Base-by-base conservation (phyloP, 106 monocot genomes). In the Allium fistulosum region DNA sequence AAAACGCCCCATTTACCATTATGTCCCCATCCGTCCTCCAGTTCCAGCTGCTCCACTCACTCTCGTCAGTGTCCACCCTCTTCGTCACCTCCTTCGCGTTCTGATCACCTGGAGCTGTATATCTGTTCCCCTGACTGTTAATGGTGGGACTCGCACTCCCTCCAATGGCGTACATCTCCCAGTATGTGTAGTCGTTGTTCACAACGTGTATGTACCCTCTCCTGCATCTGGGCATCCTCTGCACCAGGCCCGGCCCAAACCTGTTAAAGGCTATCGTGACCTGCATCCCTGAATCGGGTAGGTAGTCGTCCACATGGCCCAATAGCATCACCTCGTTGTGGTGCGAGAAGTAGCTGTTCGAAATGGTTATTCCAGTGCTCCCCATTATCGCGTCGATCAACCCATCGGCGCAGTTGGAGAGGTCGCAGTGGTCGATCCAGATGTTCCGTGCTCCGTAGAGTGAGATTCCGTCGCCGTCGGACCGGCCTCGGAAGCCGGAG, bases 11-110 rank as follows among this genome's bases (percentile, higher is more conserved):
- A 75, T 89, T 92, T 63, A 80, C 84, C 86, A 97, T 75, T 48
- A 92, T 52, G 55, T 97, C 96, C 12, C 88, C 96, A 56, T 88
- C 91, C 59, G 91, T 81, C 76, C 92, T 75, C 96, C 96, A 97
- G 58, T 92, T 86, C 96, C 96, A 97, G 27, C 78, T 82, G 2
- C 2, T 49, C 96, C 96, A 97, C 15, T 69, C 68, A 57, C 26
- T 53, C 50, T 83, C 78, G 9, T 67, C 80, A 10, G 80, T 78
- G 47, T 83, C 83, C 59, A 83, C 83, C 53, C 90, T 71, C 72
- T 83, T 85, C 57, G 90, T 90, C 68, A 86, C 85, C 82, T 84
- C 79, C 59, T 84, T 85, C 26, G 72, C 74, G 11, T 85, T 77
- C 11, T 56, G 49, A 61, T 85, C 75, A 4, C 69, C 7, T 10